Evolutionary conservation across 805 yeast genomes (phyloP).

Genomic region (Vanderwaltozyma polyspora): DNA sequence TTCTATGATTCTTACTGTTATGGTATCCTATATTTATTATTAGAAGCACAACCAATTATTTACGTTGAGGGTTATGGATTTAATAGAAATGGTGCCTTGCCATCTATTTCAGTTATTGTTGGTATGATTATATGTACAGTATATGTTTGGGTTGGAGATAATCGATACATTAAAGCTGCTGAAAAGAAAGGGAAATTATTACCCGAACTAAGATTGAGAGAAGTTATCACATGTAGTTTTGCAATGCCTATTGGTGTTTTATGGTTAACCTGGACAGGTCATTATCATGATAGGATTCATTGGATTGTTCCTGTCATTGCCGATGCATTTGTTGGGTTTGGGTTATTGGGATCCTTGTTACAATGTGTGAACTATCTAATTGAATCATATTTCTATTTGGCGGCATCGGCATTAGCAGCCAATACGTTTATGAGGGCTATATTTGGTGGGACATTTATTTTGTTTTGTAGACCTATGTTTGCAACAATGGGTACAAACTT

Average conservation of each 20-base stretch:
- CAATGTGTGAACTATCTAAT: constrained; percentile 62
- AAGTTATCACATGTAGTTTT: constrained; percentile 62
- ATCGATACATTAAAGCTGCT: constrained; percentile 37
- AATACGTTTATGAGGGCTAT: constrained; percentile 59
- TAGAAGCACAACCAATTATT: constrained; percentile 67
- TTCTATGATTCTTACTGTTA: constrained; percentile 70
- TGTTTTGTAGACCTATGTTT: constrained; percentile 66
- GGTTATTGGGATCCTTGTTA: constrained; percentile 55
- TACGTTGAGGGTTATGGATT: constrained; percentile 53
- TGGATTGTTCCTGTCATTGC: constrained; percentile 72
- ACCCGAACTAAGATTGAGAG: constrained; percentile 72
- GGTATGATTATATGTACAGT: constrained; percentile 56
- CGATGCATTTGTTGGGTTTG: constrained; percentile 56
- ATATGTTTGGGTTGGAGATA: constrained; percentile 43
- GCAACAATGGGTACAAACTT: constrained; percentile 56
- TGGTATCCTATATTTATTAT: constrained; percentile 62
- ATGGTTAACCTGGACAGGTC: constrained; percentile 86
- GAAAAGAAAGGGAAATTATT: constrained; percentile 42
- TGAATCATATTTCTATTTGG: constrained; percentile 56
- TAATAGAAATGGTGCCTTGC: constrained; percentile 45
- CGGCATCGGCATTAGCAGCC: constrained; percentile 72
- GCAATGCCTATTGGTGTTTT: constrained; percentile 67
- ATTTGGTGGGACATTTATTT: constrained; percentile 60
- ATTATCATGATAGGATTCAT: constrained; percentile 55
- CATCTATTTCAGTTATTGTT: constrained; percentile 64